Percentiles rank a stretch among this genome's conserved stretches.
phyloP scores from a whole-genome alignment of 2,329 filamentous ascomycete species.

The Talaromyces piceae region DNA sequence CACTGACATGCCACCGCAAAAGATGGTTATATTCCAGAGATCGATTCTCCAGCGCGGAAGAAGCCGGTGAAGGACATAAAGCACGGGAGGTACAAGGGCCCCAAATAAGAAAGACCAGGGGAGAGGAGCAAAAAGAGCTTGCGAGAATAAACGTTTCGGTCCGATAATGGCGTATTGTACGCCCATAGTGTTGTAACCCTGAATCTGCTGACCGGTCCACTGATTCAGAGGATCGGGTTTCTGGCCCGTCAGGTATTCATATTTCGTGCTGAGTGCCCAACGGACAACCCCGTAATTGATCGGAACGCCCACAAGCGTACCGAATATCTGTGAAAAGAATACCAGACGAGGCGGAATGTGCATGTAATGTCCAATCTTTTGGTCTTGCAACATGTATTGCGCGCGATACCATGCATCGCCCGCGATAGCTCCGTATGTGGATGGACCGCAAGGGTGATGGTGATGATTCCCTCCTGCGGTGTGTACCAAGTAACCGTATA shows the following conservation, averaged over 20 bases:
- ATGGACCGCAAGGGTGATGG: conserved; percentile 52
- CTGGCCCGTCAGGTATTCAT: conserved; percentile 47
- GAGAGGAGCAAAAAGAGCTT: conserved; percentile 22
- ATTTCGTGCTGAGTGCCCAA: conserved; percentile 53
- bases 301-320: conserved; percentile 51
- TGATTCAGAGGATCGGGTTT: conserved; percentile 50
- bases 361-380: conserved; percentile 59
- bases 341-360: conserved; percentile 52
- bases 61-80: conserved; percentile 46
- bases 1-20: conserved; percentile 48
- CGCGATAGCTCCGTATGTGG: conserved; percentile 51
- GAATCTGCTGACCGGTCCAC: conserved; percentile 53
- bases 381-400: conserved; percentile 53
- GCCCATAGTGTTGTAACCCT: conserved; percentile 46
- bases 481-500: conserved; percentile 54
- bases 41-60: conserved; percentile 50
- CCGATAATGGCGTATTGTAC: conserved; percentile 55
- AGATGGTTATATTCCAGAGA: conserved; percentile 56
- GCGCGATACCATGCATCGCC: conserved; percentile 56
- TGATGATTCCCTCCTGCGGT: conserved; percentile 40
- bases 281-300: conserved; percentile 56
- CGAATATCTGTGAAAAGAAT: conserved; percentile 56
- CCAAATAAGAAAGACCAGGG: conserved; percentile 28
- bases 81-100: conserved; percentile 21
- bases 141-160: conserved; percentile 22